Evolutionary conservation across 2,329 filamentous ascomycete species (phyloP), one percentile per base, ranked within the genome.

Genomic region (Biscogniauxia marginata): DNA sequence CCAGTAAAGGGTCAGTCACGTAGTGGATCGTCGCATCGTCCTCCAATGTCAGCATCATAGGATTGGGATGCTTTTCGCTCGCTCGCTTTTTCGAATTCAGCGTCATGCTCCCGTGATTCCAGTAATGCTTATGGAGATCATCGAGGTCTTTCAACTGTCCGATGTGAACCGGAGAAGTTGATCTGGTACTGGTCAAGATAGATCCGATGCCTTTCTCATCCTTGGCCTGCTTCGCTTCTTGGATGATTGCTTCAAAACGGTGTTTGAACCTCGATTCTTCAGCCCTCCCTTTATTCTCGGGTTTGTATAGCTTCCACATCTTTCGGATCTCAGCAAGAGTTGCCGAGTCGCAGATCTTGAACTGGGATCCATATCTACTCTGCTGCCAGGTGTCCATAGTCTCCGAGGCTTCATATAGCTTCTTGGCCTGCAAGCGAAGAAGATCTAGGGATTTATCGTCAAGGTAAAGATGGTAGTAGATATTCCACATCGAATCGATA

Each of bases 401-500:
- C 3, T 58, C 49, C 0, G 79, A 75, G 0, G 74, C 50, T 0
- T 57, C 58, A 2, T 73, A 48, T 0, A 87, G 71, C 60, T 77
- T 79, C 24, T 71, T 65, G 0, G 74, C 68, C 56, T 84, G 82
- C 1, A 55, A 25, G 1, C 66, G 54, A 1, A 86, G 67, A 3
- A 77, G 24, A 1, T 64, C 20, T 0, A 76, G 60, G 1, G 75
- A 69, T 2, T 68, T 45, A 0, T 69, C 54, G 47, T 78, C 74
- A 2, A 87, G 53, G 44, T 75, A 76, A 7, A 82, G 63, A 58
- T 85, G 75, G 64, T 84, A 84, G 67, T 83, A 86, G 23, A 83
- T 71, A 51, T 79, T 75, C 82, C 82, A 86, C 2, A 82, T 52
- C 1, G 71, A 65, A 1, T 58, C 48, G 7, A 65, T 56, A 22